Evolutionary conservation across 441 rosid species (phyloP).

Genomic region (Capsella rubella): DNA sequence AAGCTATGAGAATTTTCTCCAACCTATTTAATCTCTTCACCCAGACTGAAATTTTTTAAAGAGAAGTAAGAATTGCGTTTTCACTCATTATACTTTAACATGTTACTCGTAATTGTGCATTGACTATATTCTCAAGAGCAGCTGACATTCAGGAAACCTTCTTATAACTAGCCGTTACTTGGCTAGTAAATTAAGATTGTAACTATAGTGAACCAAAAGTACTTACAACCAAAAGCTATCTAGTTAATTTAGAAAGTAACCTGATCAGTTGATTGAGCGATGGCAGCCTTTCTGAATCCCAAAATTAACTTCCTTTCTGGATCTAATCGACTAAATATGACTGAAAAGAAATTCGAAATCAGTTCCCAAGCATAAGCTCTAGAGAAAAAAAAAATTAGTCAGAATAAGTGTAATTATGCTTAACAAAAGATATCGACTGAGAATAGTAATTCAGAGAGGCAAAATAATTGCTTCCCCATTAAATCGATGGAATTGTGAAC

Average conservation of each 20-base stretch:
- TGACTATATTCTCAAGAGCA: conserved; percentile 27
- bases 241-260: conserved; percentile 50
- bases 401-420: conserved; percentile 29
- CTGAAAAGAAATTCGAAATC: conserved; percentile 57
- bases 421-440: conserved; percentile 30
- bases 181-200: conserved; percentile 12
- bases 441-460: background rate
- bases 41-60: background rate
- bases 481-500: background rate
- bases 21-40: conserved; percentile 9
- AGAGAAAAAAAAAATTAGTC: conserved; percentile 36
- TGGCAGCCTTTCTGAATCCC: conserved; percentile 95
- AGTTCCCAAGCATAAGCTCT: conserved; percentile 46
- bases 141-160: conserved; percentile 23
- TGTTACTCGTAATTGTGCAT: conserved; percentile 13
- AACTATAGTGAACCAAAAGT: conserved; percentile 2
- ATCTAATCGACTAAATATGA: conserved; percentile 92
- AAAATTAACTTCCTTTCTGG: conserved; percentile 95
- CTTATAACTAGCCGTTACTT: conserved; percentile 25
- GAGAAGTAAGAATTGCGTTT: conserved; percentile 3
- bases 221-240: conserved; percentile 28
- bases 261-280: conserved; percentile 79
- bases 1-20: background rate
- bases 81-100: conserved; percentile 7
- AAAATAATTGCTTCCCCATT: background rate